Base-by-base conservation (phyloP, 176 grass and related monocot genomes). In the Ensete ventricosum region DNA sequence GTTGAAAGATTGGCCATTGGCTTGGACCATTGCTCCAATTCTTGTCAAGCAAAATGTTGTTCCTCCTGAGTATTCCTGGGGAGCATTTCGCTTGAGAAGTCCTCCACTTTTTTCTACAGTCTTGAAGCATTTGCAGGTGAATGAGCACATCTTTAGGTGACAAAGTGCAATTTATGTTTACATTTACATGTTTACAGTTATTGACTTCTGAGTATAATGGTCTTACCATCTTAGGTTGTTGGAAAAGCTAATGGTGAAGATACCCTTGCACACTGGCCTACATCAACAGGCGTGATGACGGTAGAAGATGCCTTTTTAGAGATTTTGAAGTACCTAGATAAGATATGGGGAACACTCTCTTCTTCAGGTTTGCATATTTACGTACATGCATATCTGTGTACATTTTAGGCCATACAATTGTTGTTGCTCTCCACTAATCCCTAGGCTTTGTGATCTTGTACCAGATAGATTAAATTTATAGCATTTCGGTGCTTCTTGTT, bases 211-310 rank as follows among this genome's bases (percentile, higher is more conserved):
- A 67, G 59, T 72, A 88, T 80, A 62, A 69, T 80, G 57, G 66
- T 53, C 71, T 25, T 25, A 25, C 24, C 24, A 25, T 25, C 24
- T 77, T 72, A 97, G 93, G 86, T 81, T 85, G 85, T 97, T 76
- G 93, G 90, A 76, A 88, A 83, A 90, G 85, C 89, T 82, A 97
- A 93, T 89, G 93, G 93, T 19, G 88, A 85, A 85, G 93, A 93
- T 71, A 93, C 93, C 13, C 84, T 97, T 78, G 93, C 90, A 54
- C 93, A 93, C 81, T 97, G 93, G 90, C 90, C 93, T 78, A 85
- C 85, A 52, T 93, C 90, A 60, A 75, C 83, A 52, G 85, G 82
- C 71, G 86, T 97, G 73, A 90, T 93, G 76, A 88, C 88, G 14
- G 93, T 97, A 27, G 90, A 97, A 85, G 78, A 88, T 68, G 81